Base-by-base conservation (phyloP, 2,329 filamentous ascomycete species). In the Fusarium nematophilum region DNA sequence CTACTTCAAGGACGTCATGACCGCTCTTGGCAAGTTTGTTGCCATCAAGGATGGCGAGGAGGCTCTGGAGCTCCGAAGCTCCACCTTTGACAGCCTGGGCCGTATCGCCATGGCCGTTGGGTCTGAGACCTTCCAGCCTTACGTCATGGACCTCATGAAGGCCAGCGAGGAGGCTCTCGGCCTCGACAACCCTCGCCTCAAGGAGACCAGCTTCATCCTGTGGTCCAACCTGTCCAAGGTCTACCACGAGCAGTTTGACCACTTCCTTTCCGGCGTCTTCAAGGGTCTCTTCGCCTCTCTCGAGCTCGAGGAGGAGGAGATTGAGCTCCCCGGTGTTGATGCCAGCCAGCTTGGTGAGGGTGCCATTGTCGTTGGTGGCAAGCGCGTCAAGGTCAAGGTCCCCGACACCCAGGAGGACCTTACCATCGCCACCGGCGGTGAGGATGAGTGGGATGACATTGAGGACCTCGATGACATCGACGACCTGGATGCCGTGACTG, bases 191-290 rank as follows among this genome's bases (percentile, higher is more conserved):
- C 91, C 93, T 34, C 87, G 93, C 53, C 87, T 98, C 45, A 91
- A 93, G 76, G 95, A 99, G 81, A 97, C 93, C 59, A 97, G 92
- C 74, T 99, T 97, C 79, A 96, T 98, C 60, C 84, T 99, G 49
- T 99, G 95, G 94, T 93, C 92, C 64, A 92, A 91, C 33, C 88
- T 99, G 73, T 90, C 94, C 60, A 96, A 96, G 80, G 92, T 98
- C 9, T 98, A 98, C 76, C 89, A 90, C 69, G 90, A 92, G 71
- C 83, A 93, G 49, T 94, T 96, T 60, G 86, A 87, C 52, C 88
- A 90, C 54, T 95, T 92, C 79, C 84, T 95, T 6, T 82, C 85
- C 1, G 91, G 90, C 44, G 90, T 92, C 44, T 90, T 94, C 74
- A 87, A 90, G 73, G 89, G 89, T 48, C 84, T 98, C 18, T 90